Conservation (phyloP, 176 grass and related monocot genomes). For the Eleusine coracana region DNA sequence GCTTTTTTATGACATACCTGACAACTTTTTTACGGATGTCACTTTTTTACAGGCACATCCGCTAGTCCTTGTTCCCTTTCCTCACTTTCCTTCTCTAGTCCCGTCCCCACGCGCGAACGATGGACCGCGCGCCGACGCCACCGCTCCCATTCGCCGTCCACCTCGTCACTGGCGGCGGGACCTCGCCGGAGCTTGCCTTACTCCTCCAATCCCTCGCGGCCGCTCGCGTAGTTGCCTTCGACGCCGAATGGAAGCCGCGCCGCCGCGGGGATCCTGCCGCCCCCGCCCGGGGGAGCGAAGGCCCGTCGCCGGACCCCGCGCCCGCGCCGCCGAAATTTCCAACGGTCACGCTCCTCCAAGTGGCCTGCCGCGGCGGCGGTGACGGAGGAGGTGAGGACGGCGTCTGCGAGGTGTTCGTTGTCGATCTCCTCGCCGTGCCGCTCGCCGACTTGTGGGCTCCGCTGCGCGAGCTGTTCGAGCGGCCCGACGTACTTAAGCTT, state of each 20-base stretch:
- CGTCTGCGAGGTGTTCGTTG: slow-evolving; percentile 65
- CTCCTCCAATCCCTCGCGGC: slow-evolving; percentile 51
- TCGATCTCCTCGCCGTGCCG: slow-evolving; percentile 77
- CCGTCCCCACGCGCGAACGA: slow-evolving; percentile 3
- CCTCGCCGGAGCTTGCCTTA: slow-evolving; percentile 50
- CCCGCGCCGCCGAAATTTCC: slow-evolving; percentile 45
- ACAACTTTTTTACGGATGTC: no score
- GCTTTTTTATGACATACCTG: no score
- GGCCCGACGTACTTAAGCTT: slow-evolving; percentile 60
- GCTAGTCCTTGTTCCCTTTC: neutral
- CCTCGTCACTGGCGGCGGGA: slow-evolving; percentile 33
- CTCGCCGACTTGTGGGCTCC: slow-evolving; percentile 62
- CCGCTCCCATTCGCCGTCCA: slow-evolving; percentile 33
- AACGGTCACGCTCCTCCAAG: slow-evolving; percentile 73
- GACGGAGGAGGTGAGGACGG: neutral
- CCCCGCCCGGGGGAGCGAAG: slow-evolving; percentile 11
- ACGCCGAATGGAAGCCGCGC: slow-evolving; percentile 96
- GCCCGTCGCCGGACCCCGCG: neutral
- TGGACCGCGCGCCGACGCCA: slow-evolving; percentile 25
- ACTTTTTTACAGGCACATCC: neutral
- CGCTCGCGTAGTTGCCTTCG: slow-evolving; percentile 64
- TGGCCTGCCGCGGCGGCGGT: slow-evolving; percentile 52
- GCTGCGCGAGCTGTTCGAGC: slow-evolving; percentile 74
- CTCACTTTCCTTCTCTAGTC: no score
- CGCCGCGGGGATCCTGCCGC: slow-evolving; percentile 15